A percentile compares a stretch with the other conserved stretches of the same genome.
Conservation (phyloP, 768 basidiomycete genomes). For the Serendipita sp. region DNA sequence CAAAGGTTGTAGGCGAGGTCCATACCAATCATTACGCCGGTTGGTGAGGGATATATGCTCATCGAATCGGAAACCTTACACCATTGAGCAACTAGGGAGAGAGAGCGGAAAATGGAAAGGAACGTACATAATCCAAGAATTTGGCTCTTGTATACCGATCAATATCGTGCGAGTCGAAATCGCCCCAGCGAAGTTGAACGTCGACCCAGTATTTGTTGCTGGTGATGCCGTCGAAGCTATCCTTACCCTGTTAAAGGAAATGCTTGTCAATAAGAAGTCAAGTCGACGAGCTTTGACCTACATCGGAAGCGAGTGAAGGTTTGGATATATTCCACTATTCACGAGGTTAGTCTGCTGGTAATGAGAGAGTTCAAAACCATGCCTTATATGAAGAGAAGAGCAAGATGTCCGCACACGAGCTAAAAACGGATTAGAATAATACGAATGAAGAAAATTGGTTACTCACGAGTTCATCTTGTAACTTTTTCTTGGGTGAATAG, state of each 20-base stretch:
- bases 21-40: conserved; percentile 98
- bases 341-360: background rate
- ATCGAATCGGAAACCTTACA: conserved; percentile 78
- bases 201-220: conserved; percentile 99
- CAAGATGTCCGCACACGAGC: conserved; percentile 76
- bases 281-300: conserved; percentile 21
- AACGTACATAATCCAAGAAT: conserved; percentile 85
- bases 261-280: background rate
- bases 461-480: conserved; percentile 95
- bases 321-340: conserved; percentile 89
- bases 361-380: conserved; percentile 6
- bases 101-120: background rate
- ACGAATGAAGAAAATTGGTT: background rate
- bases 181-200: conserved; percentile 89
- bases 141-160: conserved; percentile 98
- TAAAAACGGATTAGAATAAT: background rate
- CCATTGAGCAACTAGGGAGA: background rate
- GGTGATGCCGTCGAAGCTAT: conserved; percentile 92
- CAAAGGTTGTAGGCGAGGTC: conserved; percentile 96
- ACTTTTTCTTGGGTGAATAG: conserved; percentile 97
- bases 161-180: conserved; percentile 98
- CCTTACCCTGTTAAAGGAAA: conserved; percentile 47
- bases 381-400: conserved; percentile 89
- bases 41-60: conserved; percentile 98
- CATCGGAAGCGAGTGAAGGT: conserved; percentile 88